Base-by-base conservation (phyloP, 768 basidiomycete species). In the Mycena metata region DNA sequence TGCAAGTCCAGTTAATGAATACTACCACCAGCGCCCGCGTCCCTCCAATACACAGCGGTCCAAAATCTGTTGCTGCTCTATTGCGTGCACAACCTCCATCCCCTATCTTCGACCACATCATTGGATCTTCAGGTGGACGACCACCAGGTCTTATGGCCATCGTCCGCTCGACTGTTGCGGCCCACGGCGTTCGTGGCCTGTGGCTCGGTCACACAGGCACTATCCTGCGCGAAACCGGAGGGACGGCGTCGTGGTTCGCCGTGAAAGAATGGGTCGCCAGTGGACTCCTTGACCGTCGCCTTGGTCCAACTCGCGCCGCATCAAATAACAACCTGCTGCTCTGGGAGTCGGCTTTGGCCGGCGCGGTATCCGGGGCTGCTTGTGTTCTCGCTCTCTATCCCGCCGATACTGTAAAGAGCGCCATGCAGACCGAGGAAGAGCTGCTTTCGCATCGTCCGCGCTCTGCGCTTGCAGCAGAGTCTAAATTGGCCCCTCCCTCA, bases 121-220 rank as follows among this genome's bases (percentile, higher is more conserved):
- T 66, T 51, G 64, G 52, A 39, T 59, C 35, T 39, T 30, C 30
- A 30, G 30, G 30, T 30, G 17, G 52, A 33, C 62, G 66, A 24
- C 87, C 92, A 0, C 91, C 93, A 12, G 96, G 97, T 0, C 93
- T 95, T 0, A 78, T 94, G 50, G 81, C 87, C 2, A 86, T 98
- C 63, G 80, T 95, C 59, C 80, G 80, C 10, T 83, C 86, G 24
- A 87, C 92, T 52, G 73, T 98, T 15, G 87, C 87, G 45, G 81
- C 84, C 0, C 83, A 88, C 17, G 97, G 97, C 41, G 16, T 96
- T 5, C 85, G 88, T 16, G 96, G 96, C 7, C 88, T 99, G n/a
- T 99, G 97, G 97, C 86, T 97, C 8, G 97, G 97, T 2, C 97
- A 99, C 73, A 94, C 91, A 0, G 97, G 95, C 8, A 98, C 96